Evolutionary conservation across 2,329 filamentous ascomycete species (phyloP).

Genomic region (Penicillium psychrosexuale): DNA sequence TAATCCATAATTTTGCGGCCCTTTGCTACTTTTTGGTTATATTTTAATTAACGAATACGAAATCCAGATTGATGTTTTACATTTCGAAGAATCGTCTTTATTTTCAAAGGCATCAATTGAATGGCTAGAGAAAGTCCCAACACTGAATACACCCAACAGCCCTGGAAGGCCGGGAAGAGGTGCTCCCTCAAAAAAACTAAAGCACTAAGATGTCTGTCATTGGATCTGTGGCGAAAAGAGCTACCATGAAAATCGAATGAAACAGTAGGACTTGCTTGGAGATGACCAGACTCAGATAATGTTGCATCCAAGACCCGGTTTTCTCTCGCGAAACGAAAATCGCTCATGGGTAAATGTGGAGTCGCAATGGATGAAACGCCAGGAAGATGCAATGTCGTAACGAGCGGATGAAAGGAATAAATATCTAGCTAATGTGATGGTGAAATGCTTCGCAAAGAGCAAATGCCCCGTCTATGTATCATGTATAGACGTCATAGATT

Average conservation of each 20-base stretch:
- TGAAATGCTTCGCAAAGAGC: neutral
- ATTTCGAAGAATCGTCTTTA: neutral
- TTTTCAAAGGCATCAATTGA: no score
- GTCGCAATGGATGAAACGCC: slow-evolving; percentile 12
- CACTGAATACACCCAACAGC: no score
- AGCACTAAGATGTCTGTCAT: neutral
- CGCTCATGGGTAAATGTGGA: slow-evolving; percentile 2
- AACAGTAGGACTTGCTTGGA: neutral
- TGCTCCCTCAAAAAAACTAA: neutral
- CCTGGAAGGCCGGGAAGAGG: no score
- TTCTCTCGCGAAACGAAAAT: neutral
- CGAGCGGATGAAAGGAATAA: neutral
- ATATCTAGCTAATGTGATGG: neutral
- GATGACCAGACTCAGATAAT: neutral
- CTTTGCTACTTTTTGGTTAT: neutral
- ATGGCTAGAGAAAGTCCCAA: no score
- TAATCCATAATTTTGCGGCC: slow-evolving; percentile 4
- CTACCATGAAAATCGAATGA: neutral
- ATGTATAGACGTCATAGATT: slow-evolving; percentile 12
- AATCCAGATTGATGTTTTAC: neutral
- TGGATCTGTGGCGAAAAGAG: neutral
- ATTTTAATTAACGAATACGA: neutral
- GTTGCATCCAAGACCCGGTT: neutral
- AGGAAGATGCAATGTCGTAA: slow-evolving; percentile 16
- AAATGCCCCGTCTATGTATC: neutral